A percentile compares a stretch with the other conserved stretches of the same genome.
phyloP scores from a whole-genome alignment of 768 basidiomycete species.

The Panaeolus papilionaceus region DNA sequence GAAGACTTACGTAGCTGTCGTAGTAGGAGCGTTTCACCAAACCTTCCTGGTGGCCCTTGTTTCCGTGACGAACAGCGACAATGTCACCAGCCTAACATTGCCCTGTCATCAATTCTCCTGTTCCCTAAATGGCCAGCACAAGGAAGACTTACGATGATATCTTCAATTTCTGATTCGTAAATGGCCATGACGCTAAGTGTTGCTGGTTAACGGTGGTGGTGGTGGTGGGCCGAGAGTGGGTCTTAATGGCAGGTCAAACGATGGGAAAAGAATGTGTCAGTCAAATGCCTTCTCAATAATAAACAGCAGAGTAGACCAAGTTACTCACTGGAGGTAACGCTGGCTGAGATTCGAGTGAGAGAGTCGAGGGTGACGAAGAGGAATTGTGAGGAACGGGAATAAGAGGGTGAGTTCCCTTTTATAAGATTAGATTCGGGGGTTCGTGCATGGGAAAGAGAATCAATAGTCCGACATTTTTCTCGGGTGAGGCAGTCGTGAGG shows the following conservation, averaged over 20 bases:
- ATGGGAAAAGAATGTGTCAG: conserved; percentile 28
- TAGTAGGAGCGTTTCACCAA: conserved; percentile 79
- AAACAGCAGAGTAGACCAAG: conserved; percentile 23
- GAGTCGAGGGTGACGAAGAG: conserved; percentile 15
- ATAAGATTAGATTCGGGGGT: conserved; percentile 24
- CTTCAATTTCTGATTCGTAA: conserved; percentile 17
- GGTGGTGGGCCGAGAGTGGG: not conserved
- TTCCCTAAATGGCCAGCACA: conserved; percentile 28
- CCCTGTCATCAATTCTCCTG: not conserved
- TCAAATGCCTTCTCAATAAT: not conserved
- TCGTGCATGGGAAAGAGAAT: conserved; percentile 14
- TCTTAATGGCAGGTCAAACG: not conserved
- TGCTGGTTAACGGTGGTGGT: conserved; percentile 18
- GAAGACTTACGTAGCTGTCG: conserved; percentile 66
- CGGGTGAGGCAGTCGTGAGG: conserved; percentile 47
- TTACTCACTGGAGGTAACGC: conserved; percentile 11
- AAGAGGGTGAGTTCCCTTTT: conserved; percentile 20
- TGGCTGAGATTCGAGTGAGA: not conserved
- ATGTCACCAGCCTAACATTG: conserved; percentile 73
- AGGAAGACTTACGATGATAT: conserved; percentile 26
- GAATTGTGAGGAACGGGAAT: conserved; percentile 19
- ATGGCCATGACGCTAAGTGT: conserved; percentile 15
- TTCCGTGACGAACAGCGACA: conserved; percentile 74
- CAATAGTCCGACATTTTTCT: conserved; percentile 26
- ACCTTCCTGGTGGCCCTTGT: conserved; percentile 73